Evolutionary conservation across 164 flowering plant species (phyloP), one percentile per base, ranked within the genome.

Genomic region (Tinospora cordifolia): DNA sequence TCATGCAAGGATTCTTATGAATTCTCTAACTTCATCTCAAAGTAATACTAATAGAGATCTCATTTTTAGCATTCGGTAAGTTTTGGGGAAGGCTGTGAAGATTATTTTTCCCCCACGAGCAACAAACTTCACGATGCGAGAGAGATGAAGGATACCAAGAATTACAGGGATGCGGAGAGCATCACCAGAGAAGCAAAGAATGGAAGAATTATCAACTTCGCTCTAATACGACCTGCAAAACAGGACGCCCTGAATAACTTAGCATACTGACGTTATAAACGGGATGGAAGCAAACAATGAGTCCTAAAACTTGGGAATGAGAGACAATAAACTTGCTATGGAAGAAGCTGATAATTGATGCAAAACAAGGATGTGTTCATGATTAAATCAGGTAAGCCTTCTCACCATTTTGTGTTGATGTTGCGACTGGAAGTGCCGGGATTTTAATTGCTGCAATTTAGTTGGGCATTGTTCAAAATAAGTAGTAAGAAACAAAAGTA

Each of bases 401-500:
- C 84, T 80, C 78, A 93, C 98, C 81, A 46, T 58, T 78, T 71
- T 83, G 85, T 58, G 85, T 84, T 57, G 96, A 86, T 73, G 95
- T 86, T 40, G 84, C 96, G n/a, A 96, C 96, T 63, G 98, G 98
- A 77, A 91, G 92, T 60, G 97, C 97, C 38, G 97, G 98, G 75
- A 91, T 80, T 74, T 82, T 88, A 78, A 88, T 75, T 67, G 92
- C 98, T 93, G 91, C 83, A 79, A 58, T 49, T 62, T 25, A 75
- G n/a, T 17, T 10, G n/a, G 59, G 21, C 21, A 51, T 51, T 17
- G 21, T 51, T 17, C 7, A 51, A 1, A 41, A 41, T 12, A 41
- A 3, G 1, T 41, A 41, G 11, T 3, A 41, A 41, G 46, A 41
- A 41, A 41, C 46, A 51, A 5, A 2, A 51, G 15, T n/a, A 49